Base-by-base conservation (phyloP, 495 filamentous ascomycete genomes). In the Trichoderma parareesei region DNA sequence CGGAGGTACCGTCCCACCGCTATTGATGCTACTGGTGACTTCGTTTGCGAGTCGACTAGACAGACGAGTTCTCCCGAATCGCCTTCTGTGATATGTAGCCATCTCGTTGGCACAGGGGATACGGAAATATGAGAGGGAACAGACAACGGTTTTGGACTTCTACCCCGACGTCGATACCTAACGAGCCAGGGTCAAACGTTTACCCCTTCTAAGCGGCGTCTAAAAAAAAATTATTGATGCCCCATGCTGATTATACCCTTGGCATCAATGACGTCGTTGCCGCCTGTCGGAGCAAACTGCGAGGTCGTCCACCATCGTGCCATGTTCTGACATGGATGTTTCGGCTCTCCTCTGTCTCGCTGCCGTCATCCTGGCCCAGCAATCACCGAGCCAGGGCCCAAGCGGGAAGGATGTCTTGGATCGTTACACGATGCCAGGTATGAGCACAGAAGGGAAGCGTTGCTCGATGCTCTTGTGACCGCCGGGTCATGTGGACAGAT, bases 181-280 rank as follows among this genome's bases (percentile, higher is more conserved):
- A 57, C 11, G 53, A 37, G 46, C 46, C 46, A 49, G 46, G 46
- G 46, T 49, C 16, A 18, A n/a, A 18, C 4, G 18, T 49, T 7
- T 18, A 18, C 46, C 46, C 46, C 46, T 49, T 49, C 46, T 49
- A 49, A 37, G 27, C 53, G 53, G 53, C 27, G 53, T 57, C 53
- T 57, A 57, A 57, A 57, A 57, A 57, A 41, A 6, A 27, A 33
- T 55, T 55, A 20, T 57, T 33, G 27, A 57, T 57, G 27, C 11
- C 53, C 53, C 48, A 11, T 57, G 53, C 37, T 33, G 14, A 57
- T 57, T 57, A 4, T 57, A 37, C 14, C 37, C 53, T 57, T 57
- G 20, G 53, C 53, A 57, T 16, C 53, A 35, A 57, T 57, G 53
- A 57, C 53, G 53, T 57, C 53, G 53, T 57, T 10, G 53, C 53